Conservation (phyloP, 1,139 yeast genomes). For the Meyerozyma carpophila region DNA sequence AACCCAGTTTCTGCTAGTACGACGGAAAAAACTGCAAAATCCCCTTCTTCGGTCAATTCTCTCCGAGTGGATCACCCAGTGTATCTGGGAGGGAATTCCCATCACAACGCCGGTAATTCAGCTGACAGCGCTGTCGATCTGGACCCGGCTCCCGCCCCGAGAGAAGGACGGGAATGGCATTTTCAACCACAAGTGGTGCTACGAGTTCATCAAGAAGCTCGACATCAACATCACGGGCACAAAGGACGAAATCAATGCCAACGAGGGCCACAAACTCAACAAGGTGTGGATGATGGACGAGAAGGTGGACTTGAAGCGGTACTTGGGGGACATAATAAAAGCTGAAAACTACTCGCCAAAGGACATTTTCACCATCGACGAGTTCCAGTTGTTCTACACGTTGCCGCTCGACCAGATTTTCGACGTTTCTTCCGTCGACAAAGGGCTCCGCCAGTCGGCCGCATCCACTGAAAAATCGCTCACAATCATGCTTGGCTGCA, state of each 20-base stretch:
- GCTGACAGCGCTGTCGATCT: constrained; percentile 58
- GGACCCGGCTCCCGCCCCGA: constrained; percentile 53
- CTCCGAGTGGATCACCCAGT: constrained; percentile 66
- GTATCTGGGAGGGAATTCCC: constrained; percentile 63
- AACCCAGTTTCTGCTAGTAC: constrained; percentile 48
- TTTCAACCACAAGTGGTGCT: constrained; percentile 63
- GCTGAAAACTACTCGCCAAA: constrained; percentile 39
- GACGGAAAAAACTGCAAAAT: constrained; percentile 53
- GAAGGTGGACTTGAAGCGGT: constrained; percentile 36
- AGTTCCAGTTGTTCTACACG: constrained; percentile 55
- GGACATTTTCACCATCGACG: constrained; percentile 58
- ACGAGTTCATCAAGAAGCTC: constrained; percentile 50
- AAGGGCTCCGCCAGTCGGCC: constrained; percentile 39
- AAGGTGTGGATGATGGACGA: constrained; percentile 63
- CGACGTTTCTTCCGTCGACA: constrained; percentile 42
- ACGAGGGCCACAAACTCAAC: constrained; percentile 37
- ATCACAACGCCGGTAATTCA: constrained; percentile 60
- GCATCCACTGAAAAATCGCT: constrained; percentile 49
- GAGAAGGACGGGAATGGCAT: constrained; percentile 60
- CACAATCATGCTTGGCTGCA: constrained; percentile 59
- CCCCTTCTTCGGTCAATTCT: constrained; percentile 52
- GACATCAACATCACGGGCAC: constrained; percentile 47
- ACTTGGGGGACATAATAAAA: constrained; percentile 26
- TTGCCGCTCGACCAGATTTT: constrained; percentile 58
- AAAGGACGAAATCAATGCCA: constrained; percentile 33